Evolutionary conservation across 768 basidiomycete species (phyloP).

Genomic region (Termitomyces sp.): DNA sequence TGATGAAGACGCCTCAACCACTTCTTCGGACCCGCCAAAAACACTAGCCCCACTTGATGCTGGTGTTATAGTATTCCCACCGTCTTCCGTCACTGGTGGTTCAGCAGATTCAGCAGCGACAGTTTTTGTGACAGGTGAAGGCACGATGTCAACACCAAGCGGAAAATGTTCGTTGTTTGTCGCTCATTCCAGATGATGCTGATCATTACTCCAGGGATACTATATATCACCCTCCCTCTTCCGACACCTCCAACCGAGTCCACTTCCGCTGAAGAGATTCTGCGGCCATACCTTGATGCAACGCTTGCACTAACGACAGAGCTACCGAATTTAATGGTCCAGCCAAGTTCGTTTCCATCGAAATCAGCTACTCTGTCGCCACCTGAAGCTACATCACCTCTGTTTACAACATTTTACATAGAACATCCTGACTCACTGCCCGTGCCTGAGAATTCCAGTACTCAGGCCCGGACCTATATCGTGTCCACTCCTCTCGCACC

Average conservation of each 20-base stretch:
- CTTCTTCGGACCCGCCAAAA: conserved; percentile 11
- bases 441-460: background rate
- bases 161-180: conserved; percentile 55
- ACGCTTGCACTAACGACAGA: conserved; percentile 26
- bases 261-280: conserved; percentile 31
- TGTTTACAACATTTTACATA: conserved; percentile 53
- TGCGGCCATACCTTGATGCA: conserved; percentile 54
- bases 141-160: conserved; percentile 65
- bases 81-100: conserved; percentile 48
- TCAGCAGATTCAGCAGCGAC: conserved; percentile 46
- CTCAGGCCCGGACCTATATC: conserved; percentile 5
- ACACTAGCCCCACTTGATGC: conserved; percentile 45
- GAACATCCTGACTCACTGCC: conserved; percentile 26
- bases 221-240: conserved; percentile 53
- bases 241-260: conserved; percentile 6
- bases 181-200: background rate
- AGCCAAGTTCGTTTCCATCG: conserved; percentile 8
- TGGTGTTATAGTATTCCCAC: conserved; percentile 70
- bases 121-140: conserved; percentile 64
- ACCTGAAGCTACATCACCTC: conserved; percentile 14
- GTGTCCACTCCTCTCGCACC: conserved; percentile 25
- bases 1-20: conserved; percentile 14
- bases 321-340: background rate
- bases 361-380: background rate
- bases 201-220: conserved; percentile 39